Conservation (phyloP, 352 stramenopile species). For the Phytopythium sindhum region DNA sequence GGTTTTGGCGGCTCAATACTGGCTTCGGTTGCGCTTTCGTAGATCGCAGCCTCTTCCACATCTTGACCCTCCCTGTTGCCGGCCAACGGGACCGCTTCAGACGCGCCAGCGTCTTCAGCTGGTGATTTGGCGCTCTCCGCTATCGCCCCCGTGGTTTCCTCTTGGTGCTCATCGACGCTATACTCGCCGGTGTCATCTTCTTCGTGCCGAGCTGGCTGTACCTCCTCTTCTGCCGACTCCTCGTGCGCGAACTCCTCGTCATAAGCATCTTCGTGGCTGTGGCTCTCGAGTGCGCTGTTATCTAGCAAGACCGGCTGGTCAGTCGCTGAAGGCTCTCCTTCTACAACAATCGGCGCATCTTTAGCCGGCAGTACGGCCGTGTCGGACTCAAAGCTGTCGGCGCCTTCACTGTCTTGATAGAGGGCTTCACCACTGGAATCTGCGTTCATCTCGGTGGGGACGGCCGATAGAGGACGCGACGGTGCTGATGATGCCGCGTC, state of each 20-base stretch:
- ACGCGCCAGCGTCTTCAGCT: background rate
- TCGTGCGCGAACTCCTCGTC: background rate
- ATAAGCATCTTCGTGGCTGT: background rate
- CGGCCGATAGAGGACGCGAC: background rate
- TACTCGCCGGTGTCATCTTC: background rate
- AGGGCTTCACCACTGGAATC: background rate
- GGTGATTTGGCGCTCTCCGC: background rate
- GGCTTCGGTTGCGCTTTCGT: background rate
- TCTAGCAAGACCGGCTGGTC: background rate
- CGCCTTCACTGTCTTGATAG: background rate
- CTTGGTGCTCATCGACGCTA: background rate
- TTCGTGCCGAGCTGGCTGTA: background rate
- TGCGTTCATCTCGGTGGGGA: background rate
- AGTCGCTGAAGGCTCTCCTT: background rate
- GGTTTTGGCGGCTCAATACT: background rate
- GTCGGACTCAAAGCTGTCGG: background rate
- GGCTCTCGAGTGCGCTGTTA: background rate
- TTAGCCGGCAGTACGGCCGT: background rate
- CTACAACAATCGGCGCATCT: background rate
- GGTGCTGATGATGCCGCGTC: background rate
- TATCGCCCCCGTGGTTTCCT: background rate
- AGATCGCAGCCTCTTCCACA: background rate
- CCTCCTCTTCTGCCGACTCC: background rate
- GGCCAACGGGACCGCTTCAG: background rate
- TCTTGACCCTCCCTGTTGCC: background rate